Evolutionary conservation across 176 grass and related monocot genomes (phyloP), one percentile per base, ranked within the genome.

Genomic region (Eremochloa ophiuroides): DNA sequence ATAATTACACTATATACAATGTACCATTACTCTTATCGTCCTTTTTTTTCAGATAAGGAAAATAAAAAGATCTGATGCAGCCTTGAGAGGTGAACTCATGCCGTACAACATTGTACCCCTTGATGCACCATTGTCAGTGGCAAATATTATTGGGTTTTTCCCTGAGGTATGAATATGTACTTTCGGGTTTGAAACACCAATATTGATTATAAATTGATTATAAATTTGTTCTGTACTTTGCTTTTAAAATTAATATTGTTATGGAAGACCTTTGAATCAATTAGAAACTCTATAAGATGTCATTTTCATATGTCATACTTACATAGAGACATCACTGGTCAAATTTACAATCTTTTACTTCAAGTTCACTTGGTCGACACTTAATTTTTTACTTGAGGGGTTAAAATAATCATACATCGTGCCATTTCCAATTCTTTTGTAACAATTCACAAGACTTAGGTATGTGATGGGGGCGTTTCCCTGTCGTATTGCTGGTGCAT

Each of bases 81-180:
- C 81, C 10, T 62, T 98, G 72, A 82, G 88, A 70, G 95, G 90
- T n/a, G 95, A 95, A 89, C 78, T 95, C 81, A 76, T 79, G 42
- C 90, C 88, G 12, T 98, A 93, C 82, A 98, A 98, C 75, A 98
- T 98, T 87, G 88, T 98, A 66, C 95, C 92, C 43, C 83, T 98
- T 82, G 95, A 98, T 83, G 73, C 84, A 69, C 84, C 90, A 34
- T 98, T 88, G 10, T 98, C 92, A 37, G 77, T 95, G 28, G 88
- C 88, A 69, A 98, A 98, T 86, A 83, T 81, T 71, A 80, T 98
- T 81, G 91, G 88, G 5, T 93, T 93, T 79, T 98, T 98, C 63
- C 92, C 95, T 13, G 95, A 98, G 84, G 94, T 97, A 88, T 26
- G 64, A 40, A 9, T 74, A 5, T 65, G 39, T 69, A n/a, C 17